These are phyloP conservation scores for Boletellus ananas DNA, from an alignment of 768 basidiomycete species.

Conservation along the genomic window DNA sequence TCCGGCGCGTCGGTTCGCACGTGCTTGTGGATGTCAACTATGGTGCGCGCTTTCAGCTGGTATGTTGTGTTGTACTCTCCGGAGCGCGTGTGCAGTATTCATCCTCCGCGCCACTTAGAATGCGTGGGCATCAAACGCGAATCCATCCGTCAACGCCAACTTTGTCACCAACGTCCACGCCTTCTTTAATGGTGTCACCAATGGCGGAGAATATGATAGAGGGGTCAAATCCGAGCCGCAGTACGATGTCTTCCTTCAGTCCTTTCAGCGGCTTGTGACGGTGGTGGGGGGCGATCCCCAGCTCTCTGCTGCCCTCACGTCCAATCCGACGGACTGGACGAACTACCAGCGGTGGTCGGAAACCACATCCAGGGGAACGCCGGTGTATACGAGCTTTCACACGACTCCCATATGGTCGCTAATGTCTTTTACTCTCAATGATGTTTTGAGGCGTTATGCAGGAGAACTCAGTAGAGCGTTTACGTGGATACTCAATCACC, in stretches of 20 bases:
- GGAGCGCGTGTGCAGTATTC: background rate
- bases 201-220: no score
- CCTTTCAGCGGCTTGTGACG: background rate
- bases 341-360: no score
- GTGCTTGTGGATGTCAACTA: background rate
- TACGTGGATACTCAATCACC: no score
- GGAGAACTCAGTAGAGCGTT: no score
- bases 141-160: background rate
- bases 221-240: background rate
- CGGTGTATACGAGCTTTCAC: no score
- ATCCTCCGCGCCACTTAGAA: background rate
- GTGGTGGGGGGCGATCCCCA: no score
- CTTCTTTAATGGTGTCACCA: background rate
- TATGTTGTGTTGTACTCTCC: background rate
- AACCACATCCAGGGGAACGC: no score
- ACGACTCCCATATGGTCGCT: no score
- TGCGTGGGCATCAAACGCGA: background rate
- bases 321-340: background rate
- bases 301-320: background rate
- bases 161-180: background rate
- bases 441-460: no score
- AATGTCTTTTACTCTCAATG: no score
- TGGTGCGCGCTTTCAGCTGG: background rate
- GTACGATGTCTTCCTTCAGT: background rate
- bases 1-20: background rate